Conservation (phyloP, 1,284 basidiomycete genomes). For the Limonomyces culmigenus region DNA sequence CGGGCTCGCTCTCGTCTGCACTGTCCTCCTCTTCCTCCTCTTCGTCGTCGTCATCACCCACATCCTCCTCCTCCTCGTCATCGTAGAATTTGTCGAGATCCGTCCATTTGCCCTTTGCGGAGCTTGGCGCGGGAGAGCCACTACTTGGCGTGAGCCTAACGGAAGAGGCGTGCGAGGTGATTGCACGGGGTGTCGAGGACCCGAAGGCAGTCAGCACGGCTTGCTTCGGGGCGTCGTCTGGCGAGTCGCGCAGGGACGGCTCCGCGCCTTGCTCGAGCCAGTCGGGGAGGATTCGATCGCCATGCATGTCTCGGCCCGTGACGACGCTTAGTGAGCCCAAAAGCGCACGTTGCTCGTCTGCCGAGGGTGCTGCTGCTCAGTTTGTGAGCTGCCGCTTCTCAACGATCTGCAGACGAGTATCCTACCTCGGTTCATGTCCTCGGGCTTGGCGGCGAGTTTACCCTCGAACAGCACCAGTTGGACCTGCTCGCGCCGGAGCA, state of each 20-base stretch:
- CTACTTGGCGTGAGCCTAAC: constrained; percentile 35
- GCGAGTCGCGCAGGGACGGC: constrained; percentile 23
- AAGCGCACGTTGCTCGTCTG: too few species aligned
- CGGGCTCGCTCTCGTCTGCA: constrained; percentile 12
- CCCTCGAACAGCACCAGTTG: constrained; percentile 64
- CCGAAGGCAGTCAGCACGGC: constrained; percentile 13
- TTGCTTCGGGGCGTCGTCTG: constrained; percentile 29
- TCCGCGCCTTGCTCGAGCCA: constrained; percentile 21
- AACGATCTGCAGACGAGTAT: too few species aligned
- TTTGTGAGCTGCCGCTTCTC: too few species aligned
- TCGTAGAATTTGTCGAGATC: constrained; percentile 61
- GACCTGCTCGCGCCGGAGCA: constrained; percentile 70
- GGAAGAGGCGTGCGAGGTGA: constrained; percentile 16
- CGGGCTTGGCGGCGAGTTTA: too few species aligned
- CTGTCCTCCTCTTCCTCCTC: constrained; percentile 16
- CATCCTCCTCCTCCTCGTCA: constrained; percentile 13
- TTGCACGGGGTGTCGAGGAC: constrained; percentile 4
- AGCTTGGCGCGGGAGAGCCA: constrained; percentile 23
- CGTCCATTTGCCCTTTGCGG: constrained; percentile 27
- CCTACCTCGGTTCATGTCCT: too few species aligned
- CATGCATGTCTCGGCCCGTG: constrained; percentile 29
- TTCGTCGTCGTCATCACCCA: constrained; percentile 13
- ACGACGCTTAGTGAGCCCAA: constrained; percentile 43
- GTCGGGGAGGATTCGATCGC: constrained; percentile 18
- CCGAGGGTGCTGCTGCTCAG: too few species aligned